Conservation (phyloP, 768 basidiomycete genomes). For the Plicaturopsis crispa region DNA sequence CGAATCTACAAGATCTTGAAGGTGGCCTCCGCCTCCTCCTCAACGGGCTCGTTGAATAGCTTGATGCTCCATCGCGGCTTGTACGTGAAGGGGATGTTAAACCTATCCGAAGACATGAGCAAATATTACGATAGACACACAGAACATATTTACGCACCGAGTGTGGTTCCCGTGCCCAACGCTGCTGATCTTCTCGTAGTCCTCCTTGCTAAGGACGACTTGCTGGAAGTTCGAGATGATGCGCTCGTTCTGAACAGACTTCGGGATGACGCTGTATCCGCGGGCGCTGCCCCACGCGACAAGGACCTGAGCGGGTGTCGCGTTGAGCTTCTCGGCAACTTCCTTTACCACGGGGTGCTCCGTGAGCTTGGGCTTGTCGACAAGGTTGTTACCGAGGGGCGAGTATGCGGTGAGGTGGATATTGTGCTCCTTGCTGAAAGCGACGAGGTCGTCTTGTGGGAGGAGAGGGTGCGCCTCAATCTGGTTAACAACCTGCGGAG, state of each 20-base stretch:
- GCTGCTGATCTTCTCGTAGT: constrained; percentile 50
- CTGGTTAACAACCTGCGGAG: constrained; percentile 50
- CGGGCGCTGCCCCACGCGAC: constrained; percentile 74
- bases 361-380: constrained; percentile 57
- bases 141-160: constrained; percentile 17
- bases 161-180: constrained; percentile 30
- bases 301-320: constrained; percentile 74
- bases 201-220: constrained; percentile 55
- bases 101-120: constrained; percentile 24
- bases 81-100: constrained; percentile 61
- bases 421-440: constrained; percentile 58
- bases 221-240: constrained; percentile 77
- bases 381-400: constrained; percentile 78
- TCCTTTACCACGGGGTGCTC: constrained; percentile 55
- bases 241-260: constrained; percentile 66
- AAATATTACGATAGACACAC: not conserved
- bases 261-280: constrained; percentile 80
- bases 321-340: constrained; percentile 55
- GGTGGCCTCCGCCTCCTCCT: constrained; percentile 37
- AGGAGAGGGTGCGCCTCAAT: constrained; percentile 79
- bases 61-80: constrained; percentile 63
- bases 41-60: constrained; percentile 59
- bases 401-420: constrained; percentile 64
- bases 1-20: no score
- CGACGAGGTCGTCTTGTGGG: constrained; percentile 66